These are phyloP conservation scores for Boechera stricta DNA, from an alignment of 345 rosid genomes.

Conservation along the genomic window DNA sequence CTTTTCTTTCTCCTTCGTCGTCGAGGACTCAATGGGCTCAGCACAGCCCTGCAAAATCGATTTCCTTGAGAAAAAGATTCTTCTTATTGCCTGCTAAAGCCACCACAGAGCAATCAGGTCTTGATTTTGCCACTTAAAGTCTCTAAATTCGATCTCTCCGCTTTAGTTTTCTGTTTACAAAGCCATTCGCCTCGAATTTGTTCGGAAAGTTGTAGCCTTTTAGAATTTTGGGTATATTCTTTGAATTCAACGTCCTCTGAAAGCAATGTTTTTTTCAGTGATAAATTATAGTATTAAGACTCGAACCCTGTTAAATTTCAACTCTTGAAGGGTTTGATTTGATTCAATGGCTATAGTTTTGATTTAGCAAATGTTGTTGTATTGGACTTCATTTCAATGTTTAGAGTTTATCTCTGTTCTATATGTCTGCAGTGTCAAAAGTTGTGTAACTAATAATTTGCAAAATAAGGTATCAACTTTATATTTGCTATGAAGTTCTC, in stretches of 20 bases:
- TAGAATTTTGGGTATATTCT: background rate
- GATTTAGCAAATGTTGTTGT: background rate
- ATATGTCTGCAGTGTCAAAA: background rate
- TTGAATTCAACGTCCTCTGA: background rate
- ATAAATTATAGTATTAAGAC: background rate
- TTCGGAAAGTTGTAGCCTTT: constrained; percentile 16
- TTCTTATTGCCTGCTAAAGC: constrained; percentile 61
- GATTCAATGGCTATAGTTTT: background rate
- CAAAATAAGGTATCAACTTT: background rate
- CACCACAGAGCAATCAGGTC: constrained; percentile 72
- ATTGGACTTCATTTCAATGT: background rate
- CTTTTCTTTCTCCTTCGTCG: constrained; percentile 19
- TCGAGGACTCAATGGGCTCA: constrained; percentile 25
- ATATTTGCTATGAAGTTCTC: background rate
- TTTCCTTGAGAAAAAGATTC: constrained; percentile 46
- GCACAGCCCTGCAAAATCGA: constrained; percentile 15
- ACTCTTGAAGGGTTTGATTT: background rate
- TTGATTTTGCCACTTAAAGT: background rate
- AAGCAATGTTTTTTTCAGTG: background rate
- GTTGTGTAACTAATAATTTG: background rate
- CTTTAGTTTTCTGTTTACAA: background rate
- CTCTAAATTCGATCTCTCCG: background rate
- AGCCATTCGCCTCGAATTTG: background rate
- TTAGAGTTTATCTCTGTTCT: background rate
- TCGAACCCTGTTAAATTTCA: background rate